phyloP scores from a whole-genome alignment of 257 asterid species.

The Nyctanthes arbortristis region DNA sequence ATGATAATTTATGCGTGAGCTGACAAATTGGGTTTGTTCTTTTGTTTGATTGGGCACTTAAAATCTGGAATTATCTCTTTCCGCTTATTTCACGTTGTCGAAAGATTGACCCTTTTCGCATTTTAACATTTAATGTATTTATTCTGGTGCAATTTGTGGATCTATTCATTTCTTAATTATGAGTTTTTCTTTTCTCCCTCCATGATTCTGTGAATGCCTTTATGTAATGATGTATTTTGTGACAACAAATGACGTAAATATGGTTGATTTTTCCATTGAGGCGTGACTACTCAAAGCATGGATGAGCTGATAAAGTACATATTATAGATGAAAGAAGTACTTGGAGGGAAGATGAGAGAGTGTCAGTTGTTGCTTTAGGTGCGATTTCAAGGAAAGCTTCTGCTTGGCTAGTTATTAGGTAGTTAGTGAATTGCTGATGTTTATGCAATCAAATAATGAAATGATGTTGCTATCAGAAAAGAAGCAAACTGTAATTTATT shows the following conservation, averaged over 20 bases:
- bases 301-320: neutral
- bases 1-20: constrained; percentile 14
- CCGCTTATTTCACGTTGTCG: neutral
- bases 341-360: constrained; percentile 2
- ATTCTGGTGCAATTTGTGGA: neutral
- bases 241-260: constrained; percentile 17
- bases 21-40: constrained; percentile 3
- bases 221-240: neutral
- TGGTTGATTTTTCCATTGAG: constrained; percentile 9
- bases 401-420: too few relatives aligned
- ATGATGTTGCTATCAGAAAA: neutral
- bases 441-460: neutral
- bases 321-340: constrained; percentile 12
- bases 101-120: constrained; percentile 13
- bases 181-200: neutral
- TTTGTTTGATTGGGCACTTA: constrained; percentile 21
- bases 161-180: neutral
- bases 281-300: constrained; percentile 10
- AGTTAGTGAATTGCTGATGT: neutral
- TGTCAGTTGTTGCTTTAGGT: neutral
- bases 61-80: neutral
- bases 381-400: constrained; percentile 14
- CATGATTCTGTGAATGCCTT: neutral
- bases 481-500: neutral
- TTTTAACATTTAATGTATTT: neutral